Conservation (phyloP, 208 protist genomes). For the Acanthamoeba healyi region DNA sequence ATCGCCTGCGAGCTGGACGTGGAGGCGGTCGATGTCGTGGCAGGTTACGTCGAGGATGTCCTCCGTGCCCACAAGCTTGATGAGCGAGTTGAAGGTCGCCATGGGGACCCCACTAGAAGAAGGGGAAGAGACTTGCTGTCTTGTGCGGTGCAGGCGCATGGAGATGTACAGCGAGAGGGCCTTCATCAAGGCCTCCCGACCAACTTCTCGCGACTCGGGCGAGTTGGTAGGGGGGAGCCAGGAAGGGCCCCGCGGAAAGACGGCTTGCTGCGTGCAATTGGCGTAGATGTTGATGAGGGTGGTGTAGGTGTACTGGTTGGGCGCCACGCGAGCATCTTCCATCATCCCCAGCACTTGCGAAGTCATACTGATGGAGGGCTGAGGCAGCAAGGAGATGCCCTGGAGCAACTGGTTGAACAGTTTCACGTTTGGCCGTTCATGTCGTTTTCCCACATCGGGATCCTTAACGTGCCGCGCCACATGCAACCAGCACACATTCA, state of each 20-base stretch:
- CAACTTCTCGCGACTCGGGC: background rate
- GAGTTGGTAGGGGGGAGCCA: too few species aligned
- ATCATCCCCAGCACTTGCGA: background rate
- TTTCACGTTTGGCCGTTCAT: background rate
- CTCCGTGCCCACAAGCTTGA: background rate
- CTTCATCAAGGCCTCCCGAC: background rate
- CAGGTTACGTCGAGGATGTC: background rate
- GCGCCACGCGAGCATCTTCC: background rate
- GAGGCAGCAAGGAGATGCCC: background rate
- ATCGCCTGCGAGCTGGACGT: background rate
- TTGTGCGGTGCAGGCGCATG: background rate
- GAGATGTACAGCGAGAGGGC: background rate
- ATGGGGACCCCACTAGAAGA: background rate
- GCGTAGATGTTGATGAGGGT: conserved; percentile 11
- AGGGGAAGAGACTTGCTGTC: background rate
- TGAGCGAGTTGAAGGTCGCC: background rate
- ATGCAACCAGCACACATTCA: too few species aligned
- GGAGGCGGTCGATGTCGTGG: background rate
- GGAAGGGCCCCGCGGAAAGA: background rate
- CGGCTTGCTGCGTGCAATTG: background rate
- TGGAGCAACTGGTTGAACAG: background rate
- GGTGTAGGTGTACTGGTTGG: background rate
- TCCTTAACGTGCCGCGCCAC: too few species aligned
- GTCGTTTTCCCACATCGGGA: too few species aligned
- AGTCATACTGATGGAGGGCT: background rate